Evolutionary conservation across 2,329 filamentous ascomycete species (phyloP), one percentile per base, ranked within the genome.

Genomic region (Knufia fluminis): DNA sequence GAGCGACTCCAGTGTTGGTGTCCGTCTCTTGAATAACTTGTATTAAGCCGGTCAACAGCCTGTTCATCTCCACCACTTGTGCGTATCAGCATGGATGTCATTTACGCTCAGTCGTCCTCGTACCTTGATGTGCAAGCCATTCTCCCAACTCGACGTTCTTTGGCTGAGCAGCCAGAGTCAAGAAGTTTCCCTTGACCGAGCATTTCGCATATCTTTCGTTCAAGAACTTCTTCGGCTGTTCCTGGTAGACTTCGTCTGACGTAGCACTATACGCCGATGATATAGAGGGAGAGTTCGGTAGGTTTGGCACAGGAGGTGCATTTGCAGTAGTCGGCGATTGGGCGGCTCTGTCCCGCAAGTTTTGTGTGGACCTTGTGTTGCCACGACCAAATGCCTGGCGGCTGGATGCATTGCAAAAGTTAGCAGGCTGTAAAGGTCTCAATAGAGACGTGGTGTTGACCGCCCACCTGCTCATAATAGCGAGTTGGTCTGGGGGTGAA

Each of bases 101-200:
- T 2, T 16, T n/a, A 43, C 46, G 20, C 41, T 47, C 9, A 23
- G 36, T 26, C 7, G n/a, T 7, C 39, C 44, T 61, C 71, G 64
- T 75, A 94, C 91, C 83, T 75, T 96, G 91, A 67, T 96, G 88
- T 55, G 90, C 90, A 59, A 96, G 78, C 91, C 91, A 97, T 69
- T 97, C 91, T 57, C 88, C 91, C 64, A 88, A 82, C 62, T 96
- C 91, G 40, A 96, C 86, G 50, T 92, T 90, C 72, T 91, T 90
- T 19, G 91, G 91, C 63, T 90, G 85, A 44, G 89, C 88, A 61
- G 90, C 94, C 52, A 97, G 71, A 9, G 91, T 96, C 83, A 95
- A 88, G 65, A 97, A 96, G 71, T 96, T 97, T 52, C 91, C 91
- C 72, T 91, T 94, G 62, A 96, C 90, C 57, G 95, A 94, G 62